phyloP scores from a whole-genome alignment of 345 rosid species.

The Litchi chinensis region DNA sequence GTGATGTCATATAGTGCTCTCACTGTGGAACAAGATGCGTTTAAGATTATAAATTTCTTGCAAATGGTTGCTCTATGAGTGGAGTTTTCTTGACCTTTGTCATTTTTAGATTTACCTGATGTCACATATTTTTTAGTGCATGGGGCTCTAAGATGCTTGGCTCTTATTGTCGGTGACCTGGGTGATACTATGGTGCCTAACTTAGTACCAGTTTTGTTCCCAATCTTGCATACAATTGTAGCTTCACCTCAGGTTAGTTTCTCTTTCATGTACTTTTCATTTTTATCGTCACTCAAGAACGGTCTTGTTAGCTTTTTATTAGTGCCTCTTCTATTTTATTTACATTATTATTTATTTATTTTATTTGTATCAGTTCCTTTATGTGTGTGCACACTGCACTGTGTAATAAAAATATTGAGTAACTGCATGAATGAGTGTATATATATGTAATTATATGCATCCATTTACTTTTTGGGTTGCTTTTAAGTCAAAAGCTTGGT shows the following conservation, averaged over 20 bases:
- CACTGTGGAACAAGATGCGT: not conserved
- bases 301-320: slow-evolving; percentile 2
- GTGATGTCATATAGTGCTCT: not conserved
- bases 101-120: slow-evolving; percentile 19
- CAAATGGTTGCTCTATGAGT: not conserved
- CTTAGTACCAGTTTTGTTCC: slow-evolving; percentile 76
- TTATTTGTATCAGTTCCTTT: not conserved
- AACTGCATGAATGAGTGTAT: not conserved
- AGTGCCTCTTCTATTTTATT: not conserved
- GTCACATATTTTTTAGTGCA: slow-evolving; percentile 53
- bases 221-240: slow-evolving; percentile 74
- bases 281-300: slow-evolving; percentile 10
- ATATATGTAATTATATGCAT: not conserved
- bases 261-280: not conserved
- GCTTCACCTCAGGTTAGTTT: slow-evolving; percentile 77
- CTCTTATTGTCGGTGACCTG: slow-evolving; percentile 81
- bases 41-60: not conserved
- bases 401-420: not conserved
- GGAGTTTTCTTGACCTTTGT: slow-evolving; percentile 6
- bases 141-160: slow-evolving; percentile 87
- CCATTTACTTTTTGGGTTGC: not conserved
- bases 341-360: not conserved
- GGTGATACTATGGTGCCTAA: slow-evolving; percentile 80
- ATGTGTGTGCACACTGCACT: not conserved
- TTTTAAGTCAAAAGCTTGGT: not conserved